Evolutionary conservation across 495 filamentous ascomycete genomes (phyloP).

Genomic region (Penicillium maclennaniae): DNA sequence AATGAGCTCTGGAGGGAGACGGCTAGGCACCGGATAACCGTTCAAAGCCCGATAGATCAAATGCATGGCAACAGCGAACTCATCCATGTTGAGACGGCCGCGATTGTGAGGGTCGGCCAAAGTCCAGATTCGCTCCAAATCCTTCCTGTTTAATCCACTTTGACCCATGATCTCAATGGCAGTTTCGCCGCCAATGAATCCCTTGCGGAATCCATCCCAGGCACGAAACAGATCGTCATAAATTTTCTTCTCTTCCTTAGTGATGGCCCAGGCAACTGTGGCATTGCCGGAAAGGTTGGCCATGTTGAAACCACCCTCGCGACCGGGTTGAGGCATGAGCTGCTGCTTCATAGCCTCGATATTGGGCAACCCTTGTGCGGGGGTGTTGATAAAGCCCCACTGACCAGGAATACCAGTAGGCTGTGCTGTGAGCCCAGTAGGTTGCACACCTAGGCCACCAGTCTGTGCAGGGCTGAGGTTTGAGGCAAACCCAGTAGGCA

Average conservation of each 20-base stretch:
- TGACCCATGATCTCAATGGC: constrained; percentile 98
- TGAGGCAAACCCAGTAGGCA: constrained; percentile 78
- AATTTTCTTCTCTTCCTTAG: constrained; percentile 96
- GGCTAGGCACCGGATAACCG: constrained; percentile 89
- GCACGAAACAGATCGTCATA: constrained; percentile 95
- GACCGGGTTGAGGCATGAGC: constrained; percentile 96
- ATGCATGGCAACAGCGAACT: constrained; percentile 99
- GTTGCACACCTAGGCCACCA: constrained; percentile 43
- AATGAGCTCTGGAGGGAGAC: constrained; percentile 87
- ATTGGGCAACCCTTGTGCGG: constrained; percentile 83
- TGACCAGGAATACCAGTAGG: constrained; percentile 96
- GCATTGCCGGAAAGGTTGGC: constrained; percentile 87
- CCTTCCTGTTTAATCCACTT: constrained; percentile 84
- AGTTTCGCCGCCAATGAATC: constrained; percentile 87
- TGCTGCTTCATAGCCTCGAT: constrained; percentile 90
- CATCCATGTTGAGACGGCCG: constrained; percentile 91
- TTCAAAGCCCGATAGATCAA: constrained; percentile 96
- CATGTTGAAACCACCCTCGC: constrained; percentile 89
- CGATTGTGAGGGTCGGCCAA: constrained; percentile 90
- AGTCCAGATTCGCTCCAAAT: constrained; percentile 93
- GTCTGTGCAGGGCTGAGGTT: constrained; percentile 63
- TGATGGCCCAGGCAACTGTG: constrained; percentile 96
- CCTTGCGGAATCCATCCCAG: constrained; percentile 94
- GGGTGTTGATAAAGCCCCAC: constrained; percentile 96
- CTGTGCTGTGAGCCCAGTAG: constrained; percentile 73